Conservation (phyloP, 192 early-diverging fungal species). For the Anaeromyces robustus region DNA sequence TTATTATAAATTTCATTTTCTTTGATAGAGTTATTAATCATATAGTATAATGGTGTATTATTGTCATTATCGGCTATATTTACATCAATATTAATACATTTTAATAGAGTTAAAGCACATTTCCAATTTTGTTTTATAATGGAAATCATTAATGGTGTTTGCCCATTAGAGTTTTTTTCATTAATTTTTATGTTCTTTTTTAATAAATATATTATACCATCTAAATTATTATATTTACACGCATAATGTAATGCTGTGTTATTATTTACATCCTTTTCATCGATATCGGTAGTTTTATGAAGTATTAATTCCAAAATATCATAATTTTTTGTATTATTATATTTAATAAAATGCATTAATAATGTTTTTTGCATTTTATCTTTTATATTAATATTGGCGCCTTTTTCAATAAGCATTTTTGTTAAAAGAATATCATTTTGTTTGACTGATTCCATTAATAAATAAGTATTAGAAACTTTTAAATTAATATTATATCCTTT, state of each 20-base stretch:
- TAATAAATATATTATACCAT: background rate
- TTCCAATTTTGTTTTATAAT: background rate
- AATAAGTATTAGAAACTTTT: background rate
- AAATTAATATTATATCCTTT: too few relatives aligned
- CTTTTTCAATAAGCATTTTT: background rate
- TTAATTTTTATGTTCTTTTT: background rate
- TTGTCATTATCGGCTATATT: background rate
- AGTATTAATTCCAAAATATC: background rate
- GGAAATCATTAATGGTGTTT: background rate
- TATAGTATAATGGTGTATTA: background rate
- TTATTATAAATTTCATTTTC: background rate
- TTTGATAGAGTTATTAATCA: background rate
- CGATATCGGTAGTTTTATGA: background rate
- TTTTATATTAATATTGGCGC: background rate
- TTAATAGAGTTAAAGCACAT: background rate
- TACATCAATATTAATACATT: background rate
- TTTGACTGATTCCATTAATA: background rate
- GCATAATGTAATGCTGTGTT: background rate
- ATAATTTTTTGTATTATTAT: background rate
- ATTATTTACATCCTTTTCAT: background rate
- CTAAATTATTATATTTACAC: background rate
- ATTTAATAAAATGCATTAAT: background rate
- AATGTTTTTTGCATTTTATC: background rate
- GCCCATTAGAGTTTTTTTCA: background rate
- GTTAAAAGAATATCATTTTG: background rate